Base-by-base conservation (phyloP, 192 early-diverging fungal species). In the Coemansia sp. region DNA sequence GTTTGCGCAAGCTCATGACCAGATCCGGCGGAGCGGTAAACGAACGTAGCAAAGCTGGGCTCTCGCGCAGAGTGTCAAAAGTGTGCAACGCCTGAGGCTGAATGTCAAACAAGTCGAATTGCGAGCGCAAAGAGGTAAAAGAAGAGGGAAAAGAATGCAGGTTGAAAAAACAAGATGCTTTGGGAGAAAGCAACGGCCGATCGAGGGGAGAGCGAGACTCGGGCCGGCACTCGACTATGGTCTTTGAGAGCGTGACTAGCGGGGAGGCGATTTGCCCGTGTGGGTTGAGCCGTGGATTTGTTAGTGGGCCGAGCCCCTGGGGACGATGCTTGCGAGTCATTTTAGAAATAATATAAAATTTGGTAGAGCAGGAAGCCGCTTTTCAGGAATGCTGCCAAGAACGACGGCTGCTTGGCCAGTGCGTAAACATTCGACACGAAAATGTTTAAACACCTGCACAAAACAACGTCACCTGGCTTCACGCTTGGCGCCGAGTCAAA, bases 211-310 rank as follows among this genome's bases (percentile, higher is more conserved):
- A 52, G 48, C 65, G 23, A 53, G 65, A 51, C 48, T 51, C 45
- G 14, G 43, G 65, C 9, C 65, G 62, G 66, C 72, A 80, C 59
- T 80, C 77, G 19, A 80, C 66, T 1, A 45, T 62, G 29, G 72
- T 60, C 37, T 57, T 68, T 7, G 65, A 65, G 2, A 80, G 50
- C 1, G 72, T 74, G 2, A 74, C 77, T 3, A 80, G 77, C 50
- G 77, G 77, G 65, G 62, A 62, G 5, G 9, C 29, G 29, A 4
- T 32, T 32, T 32, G 29, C 29, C 4, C 5, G 5, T 3, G 29
- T 32, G 29, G 0, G 29, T 32, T 32, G 29, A 6, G 29, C 29
- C 29, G 6, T 32, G 29, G 29, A 32, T 32, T 32, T 32, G 29
- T 32, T 32, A 32, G 29, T 6, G 5, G 29, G 29, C 29, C 29